Evolutionary conservation across 2,329 filamentous ascomycete genomes (phyloP), one percentile per base, ranked within the genome.

Genomic region (Penicillium sp.): DNA sequence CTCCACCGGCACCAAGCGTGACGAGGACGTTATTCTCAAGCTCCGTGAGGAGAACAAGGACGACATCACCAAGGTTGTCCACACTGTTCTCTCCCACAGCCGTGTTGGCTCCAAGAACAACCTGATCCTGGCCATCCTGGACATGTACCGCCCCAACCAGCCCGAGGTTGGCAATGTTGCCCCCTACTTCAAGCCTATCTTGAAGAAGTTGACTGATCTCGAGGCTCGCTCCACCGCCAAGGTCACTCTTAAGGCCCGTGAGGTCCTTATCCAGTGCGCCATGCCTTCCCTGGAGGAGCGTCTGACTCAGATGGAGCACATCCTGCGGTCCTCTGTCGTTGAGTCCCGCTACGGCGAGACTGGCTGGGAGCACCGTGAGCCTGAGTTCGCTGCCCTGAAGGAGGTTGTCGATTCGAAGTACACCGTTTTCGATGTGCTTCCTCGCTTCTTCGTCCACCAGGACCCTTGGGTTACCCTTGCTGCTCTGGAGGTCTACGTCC

Each of bases 341-440:
- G 92, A 99, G 75, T 96, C 92, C n/a, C 88, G 90, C 65, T 99
- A 99, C 69, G 94, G 94, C 56, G 94, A 99, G 82, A 92, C 90
- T 57, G 92, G 93, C 49, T 96, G 90, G 89, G 93, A 97, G 61
- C 94, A 99, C 78, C 85, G 94, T 63, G 90, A 97, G 76, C 94
- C 94, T 46, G 90, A 89, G 76, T 80, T 96, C 51, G 89, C 95
- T 22, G 82, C 96, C 61, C 88, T 99, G 78, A 96, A 96, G 81
- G 94, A 99, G 75, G 92, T 99, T 29, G 91, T 99, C 50, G 94
- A 99, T 76, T 97, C 94, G 52, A 96, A 96, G 79, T 97, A 95
- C 80, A 97, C 93, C 41, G 94, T 99, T 61, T 96, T 97, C 66
- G 94, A 99, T 71, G 94, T 99, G 18, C 77, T 99, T 63, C 89